phyloP scores from a whole-genome alignment of 768 basidiomycete genomes.

The Lanmaoa rubissima region DNA sequence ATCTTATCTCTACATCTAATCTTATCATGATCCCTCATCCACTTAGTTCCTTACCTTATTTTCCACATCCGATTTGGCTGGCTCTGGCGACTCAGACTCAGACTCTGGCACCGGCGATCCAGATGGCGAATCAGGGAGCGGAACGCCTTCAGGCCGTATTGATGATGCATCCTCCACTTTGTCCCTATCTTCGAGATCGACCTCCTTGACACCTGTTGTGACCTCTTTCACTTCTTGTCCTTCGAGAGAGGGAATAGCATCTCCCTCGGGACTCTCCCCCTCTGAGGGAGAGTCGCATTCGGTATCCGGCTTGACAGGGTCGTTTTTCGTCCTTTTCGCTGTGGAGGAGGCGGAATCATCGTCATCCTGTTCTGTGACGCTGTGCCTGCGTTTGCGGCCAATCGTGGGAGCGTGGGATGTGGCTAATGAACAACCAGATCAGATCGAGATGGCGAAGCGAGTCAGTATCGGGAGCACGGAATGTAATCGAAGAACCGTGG shows the following conservation, averaged over 20 bases:
- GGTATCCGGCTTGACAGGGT: conserved; percentile 26
- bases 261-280: conserved; percentile 8
- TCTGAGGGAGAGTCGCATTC: conserved; percentile 26
- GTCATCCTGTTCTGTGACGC: conserved; percentile 41
- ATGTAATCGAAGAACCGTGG: conserved; percentile 11
- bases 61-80: background rate
- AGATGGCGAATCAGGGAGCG: conserved; percentile 40
- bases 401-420: conserved; percentile 73
- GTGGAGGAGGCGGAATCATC: conserved; percentile 30
- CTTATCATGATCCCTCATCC: too few relatives aligned
- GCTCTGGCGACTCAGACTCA: conserved; percentile 1
- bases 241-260: conserved; percentile 25
- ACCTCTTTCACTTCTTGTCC: conserved; percentile 65
- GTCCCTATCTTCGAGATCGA: conserved; percentile 52
- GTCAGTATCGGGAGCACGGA: conserved; percentile 8
- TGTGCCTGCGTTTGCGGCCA: conserved; percentile 64
- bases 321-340: conserved; percentile 35
- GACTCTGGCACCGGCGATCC: conserved; percentile 20
- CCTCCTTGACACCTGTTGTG: conserved; percentile 65
- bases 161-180: conserved; percentile 11
- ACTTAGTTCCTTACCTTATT: too few relatives aligned
- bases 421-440: conserved; percentile 38
- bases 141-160: conserved; percentile 32
- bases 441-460: conserved; percentile 9
- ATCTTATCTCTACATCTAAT: too few relatives aligned